Evolutionary conservation across 768 basidiomycete species (phyloP).

Genomic region (Myochromella boudieri): DNA sequence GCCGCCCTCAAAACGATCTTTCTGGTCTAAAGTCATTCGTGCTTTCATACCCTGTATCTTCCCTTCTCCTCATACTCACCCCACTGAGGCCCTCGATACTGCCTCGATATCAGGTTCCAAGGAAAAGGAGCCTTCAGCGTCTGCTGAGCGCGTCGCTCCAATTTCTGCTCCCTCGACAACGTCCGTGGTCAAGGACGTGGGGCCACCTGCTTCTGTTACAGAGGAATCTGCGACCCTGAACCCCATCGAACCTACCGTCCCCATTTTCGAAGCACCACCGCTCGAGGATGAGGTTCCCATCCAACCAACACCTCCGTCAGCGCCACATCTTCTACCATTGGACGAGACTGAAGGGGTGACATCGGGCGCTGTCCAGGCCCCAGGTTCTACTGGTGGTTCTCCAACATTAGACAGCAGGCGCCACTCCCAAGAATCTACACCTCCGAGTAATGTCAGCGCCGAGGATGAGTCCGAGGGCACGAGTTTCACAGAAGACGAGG

Average conservation of each 20-base stretch:
- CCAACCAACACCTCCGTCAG: slow-evolving; percentile 32
- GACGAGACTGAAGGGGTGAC: slow-evolving; percentile 87
- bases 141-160: slow-evolving; percentile 9
- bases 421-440: slow-evolving; percentile 42
- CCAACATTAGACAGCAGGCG: slow-evolving; percentile 26
- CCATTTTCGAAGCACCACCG: slow-evolving; percentile 3
- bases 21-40: slow-evolving; percentile 59
- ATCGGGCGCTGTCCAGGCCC: slow-evolving; percentile 89
- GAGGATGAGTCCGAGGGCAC: slow-evolving; percentile 69
- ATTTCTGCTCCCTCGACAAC: slow-evolving; percentile 1
- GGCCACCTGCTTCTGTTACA: slow-evolving; percentile 5
- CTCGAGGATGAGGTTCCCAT: slow-evolving; percentile 32
- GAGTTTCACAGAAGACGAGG: slow-evolving; percentile 69
- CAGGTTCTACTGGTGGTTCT: slow-evolving; percentile 70
- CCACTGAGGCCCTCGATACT: slow-evolving; percentile 38
- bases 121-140: slow-evolving; percentile 25
- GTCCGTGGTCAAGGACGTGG: slow-evolving; percentile 1
- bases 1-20: slow-evolving; percentile 42
- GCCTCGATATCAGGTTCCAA: slow-evolving; percentile 21
- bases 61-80: slow-evolving; percentile 46
- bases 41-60: slow-evolving; percentile 67
- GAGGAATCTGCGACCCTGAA: slow-evolving; percentile 10
- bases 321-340: slow-evolving; percentile 41
- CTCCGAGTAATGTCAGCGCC: slow-evolving; percentile 33
- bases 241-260: slow-evolving; percentile 6